Evolutionary conservation across 176 grass and related monocot genomes (phyloP).

Genomic region (Leersia perrieri): DNA sequence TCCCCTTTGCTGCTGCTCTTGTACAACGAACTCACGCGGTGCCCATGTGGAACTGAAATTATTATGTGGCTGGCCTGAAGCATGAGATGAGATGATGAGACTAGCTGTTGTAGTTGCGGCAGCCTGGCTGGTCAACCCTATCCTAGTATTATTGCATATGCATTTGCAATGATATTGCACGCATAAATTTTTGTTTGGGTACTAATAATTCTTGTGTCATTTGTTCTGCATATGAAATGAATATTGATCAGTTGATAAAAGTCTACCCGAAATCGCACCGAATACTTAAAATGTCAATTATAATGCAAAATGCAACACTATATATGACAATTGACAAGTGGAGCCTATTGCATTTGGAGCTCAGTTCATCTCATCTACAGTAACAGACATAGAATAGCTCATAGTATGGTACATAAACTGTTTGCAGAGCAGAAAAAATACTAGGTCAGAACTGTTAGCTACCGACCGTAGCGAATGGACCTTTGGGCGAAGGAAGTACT

Average conservation of each 20-base stretch:
- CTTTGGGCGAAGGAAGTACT: not conserved
- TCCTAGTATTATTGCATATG: constrained; percentile 31
- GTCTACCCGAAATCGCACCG: not conserved
- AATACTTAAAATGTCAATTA: not conserved
- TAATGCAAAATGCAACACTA: not conserved
- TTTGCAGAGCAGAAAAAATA: not conserved
- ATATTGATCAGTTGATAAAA: not conserved
- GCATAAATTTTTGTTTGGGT: not conserved
- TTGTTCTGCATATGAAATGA: not conserved
- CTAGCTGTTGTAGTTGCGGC: not conserved
- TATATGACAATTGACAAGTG: not conserved
- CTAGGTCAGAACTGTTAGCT: constrained; percentile 13
- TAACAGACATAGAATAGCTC: not conserved
- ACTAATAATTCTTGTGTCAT: not conserved
- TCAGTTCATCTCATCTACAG: not conserved
- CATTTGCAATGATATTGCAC: not conserved
- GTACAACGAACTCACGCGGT: constrained; percentile 36
- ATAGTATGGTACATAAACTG: not conserved
- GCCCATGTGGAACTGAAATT: constrained; percentile 49
- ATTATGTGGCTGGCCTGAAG: constrained; percentile 32
- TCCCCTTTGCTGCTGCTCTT: not conserved
- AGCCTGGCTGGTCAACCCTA: constrained; percentile 40
- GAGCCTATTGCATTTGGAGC: not conserved
- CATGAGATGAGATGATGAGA: constrained; percentile 19
- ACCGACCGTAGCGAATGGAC: constrained; percentile 26